These are phyloP conservation scores for Paramecium bursaria DNA, from an alignment of 73 alveolate species.

Conservation along the genomic window DNA sequence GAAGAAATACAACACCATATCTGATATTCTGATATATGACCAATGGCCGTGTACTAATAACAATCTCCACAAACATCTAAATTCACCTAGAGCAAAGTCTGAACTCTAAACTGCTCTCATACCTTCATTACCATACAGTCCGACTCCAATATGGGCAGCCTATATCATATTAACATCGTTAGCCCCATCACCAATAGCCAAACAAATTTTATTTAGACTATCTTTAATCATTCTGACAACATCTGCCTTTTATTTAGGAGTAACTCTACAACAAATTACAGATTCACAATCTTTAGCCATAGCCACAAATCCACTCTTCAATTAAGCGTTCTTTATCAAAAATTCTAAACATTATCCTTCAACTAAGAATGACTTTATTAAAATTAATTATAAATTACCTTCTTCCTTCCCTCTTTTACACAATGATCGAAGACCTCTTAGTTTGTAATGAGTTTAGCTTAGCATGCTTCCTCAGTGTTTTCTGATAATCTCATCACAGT, in stretches of 20 bases:
- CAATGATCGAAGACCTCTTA: conserved; percentile 66
- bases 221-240: conserved; percentile 91
- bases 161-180: conserved; percentile 97
- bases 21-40: conserved; percentile 92
- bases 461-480: conserved; percentile 69
- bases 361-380: conserved; percentile 70
- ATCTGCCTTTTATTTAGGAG: conserved; percentile 94
- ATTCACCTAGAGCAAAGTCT: conserved; percentile 93
- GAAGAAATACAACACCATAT: conserved; percentile 95
- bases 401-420: conserved; percentile 74
- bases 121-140: conserved; percentile 98
- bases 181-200: conserved; percentile 99
- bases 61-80: conserved; percentile 88
- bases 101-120: conserved; percentile 96
- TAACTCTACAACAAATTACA: conserved; percentile 90
- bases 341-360: conserved; percentile 78
- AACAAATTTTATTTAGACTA: conserved; percentile 75
- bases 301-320: conserved; percentile 57
- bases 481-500: conserved; percentile 76
- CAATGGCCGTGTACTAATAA: conserved; percentile 95
- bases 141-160: conserved; percentile 85
- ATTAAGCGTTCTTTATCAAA: conserved; percentile 21
- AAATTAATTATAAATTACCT: conserved; percentile 62
- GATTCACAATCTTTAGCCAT: conserved; percentile 76
- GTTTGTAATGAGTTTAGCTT: conserved; percentile 50